These are phyloP conservation scores for Cucurbita maxima DNA, from an alignment of 306 rosid genomes.

Conservation along the genomic window DNA sequence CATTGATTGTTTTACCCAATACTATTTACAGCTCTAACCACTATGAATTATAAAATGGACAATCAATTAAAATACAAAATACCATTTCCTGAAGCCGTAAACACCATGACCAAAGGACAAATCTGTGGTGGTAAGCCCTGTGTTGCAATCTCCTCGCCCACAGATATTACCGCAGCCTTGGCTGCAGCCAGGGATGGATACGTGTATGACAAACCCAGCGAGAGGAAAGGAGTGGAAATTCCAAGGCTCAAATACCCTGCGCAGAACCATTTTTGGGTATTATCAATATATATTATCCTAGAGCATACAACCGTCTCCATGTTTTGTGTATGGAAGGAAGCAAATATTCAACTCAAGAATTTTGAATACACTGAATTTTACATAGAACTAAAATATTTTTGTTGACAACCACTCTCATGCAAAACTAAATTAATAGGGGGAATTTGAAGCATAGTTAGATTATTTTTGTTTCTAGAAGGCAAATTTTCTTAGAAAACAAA, in stretches of 20 bases:
- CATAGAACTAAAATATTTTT: not conserved
- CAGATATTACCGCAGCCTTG: constrained; percentile 86
- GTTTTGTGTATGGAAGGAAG: not conserved
- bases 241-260: constrained; percentile 84
- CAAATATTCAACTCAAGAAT: not conserved
- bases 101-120: constrained; percentile 75
- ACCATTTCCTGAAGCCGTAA: constrained; percentile 95
- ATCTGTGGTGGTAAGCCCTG: constrained; percentile 74
- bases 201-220: constrained; percentile 91
- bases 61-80: constrained; percentile 2
- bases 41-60: not conserved
- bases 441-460: not conserved
- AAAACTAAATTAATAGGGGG: not conserved
- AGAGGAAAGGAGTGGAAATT: constrained; percentile 88
- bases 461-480: not conserved
- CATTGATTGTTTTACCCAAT: no score
- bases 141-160: constrained; percentile 84
- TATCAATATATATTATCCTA: not conserved
- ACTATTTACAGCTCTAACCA: not conserved
- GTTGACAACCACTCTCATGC: not conserved
- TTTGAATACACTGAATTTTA: not conserved
- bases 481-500: not conserved
- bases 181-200: constrained; percentile 89
- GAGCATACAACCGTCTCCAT: not conserved
- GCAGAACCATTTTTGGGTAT: not conserved